phyloP scores from a whole-genome alignment of 257 asterid species.

The Handroanthus guayacan region DNA sequence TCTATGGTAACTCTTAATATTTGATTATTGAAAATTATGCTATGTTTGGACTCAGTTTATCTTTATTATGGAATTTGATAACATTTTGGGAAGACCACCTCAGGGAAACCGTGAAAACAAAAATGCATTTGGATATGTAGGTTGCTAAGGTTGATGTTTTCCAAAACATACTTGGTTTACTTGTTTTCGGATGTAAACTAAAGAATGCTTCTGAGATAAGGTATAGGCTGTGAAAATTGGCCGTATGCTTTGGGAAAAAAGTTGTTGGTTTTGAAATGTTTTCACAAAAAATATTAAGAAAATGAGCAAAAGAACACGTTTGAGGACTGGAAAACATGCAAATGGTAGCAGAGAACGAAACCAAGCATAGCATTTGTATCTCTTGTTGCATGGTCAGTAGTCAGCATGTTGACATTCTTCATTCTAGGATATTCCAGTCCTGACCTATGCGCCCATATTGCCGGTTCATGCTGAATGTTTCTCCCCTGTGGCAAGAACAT shows the following conservation, averaged over 20 bases:
- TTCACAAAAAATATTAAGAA: neutral
- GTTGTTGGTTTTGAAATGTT: constrained; percentile 7
- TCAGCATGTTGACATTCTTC: neutral
- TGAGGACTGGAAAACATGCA: constrained; percentile 11
- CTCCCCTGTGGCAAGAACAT: constrained; percentile 1
- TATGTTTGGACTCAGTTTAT: neutral
- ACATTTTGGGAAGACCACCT: neutral
- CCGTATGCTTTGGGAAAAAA: neutral
- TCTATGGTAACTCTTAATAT: neutral
- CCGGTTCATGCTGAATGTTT: constrained; percentile 25
- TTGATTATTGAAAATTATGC: neutral
- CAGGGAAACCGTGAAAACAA: neutral
- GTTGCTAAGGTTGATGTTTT: constrained; percentile 1
- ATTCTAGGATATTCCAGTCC: constrained; percentile 18
- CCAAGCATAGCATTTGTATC: neutral
- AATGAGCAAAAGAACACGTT: constrained; percentile 3
- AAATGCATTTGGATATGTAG: neutral
- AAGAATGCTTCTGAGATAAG: neutral
- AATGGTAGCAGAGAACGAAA: constrained; percentile 8
- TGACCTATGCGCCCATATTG: neutral
- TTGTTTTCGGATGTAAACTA: neutral
- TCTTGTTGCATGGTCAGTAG: neutral
- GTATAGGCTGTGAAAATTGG: neutral
- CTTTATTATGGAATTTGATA: neutral
- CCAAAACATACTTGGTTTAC: constrained; percentile 2